Evolutionary conservation across 371 early-diverging fungal genomes (phyloP), one percentile per base, ranked within the genome.

Genomic region (Conidiobolus incongruus): DNA sequence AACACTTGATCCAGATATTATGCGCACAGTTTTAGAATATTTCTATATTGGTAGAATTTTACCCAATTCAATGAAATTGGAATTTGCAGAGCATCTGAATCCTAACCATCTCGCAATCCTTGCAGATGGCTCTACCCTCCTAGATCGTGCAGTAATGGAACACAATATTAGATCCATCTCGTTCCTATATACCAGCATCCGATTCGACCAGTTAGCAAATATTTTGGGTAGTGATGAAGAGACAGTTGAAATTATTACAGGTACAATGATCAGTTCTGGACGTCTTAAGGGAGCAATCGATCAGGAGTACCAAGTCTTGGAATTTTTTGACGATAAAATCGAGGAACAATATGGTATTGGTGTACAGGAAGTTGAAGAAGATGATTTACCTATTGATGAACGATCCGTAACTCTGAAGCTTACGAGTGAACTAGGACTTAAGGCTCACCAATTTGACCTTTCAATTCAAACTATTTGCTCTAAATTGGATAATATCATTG

Each of bases 101-200:
- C 65, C 71, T 30, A 91, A 92, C 57, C 93, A 92, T 48, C 53
- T 66, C 30, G 79, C 79, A 3, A 48, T 54, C 31, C 50, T 80
- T 24, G 65, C 71, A 0, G 79, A 76, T 40, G 68, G 70, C 34
- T 74, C 69, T n/a, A 84, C 86, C 7, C 82, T 88, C 0, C 69
- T 93, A 34, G 90, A 86, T 51, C 72, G 82, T 0, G 94, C 92
- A 12, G 87, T 93, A 12, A 81, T 80, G 26, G 90, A 93, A 57
- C 94, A 93, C 63, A 93, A 93, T 51, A 51, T 93, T 16, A 62
- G 89, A 15, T 70, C 84, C 13, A 77, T 81, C 0, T 76, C 80
- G 44, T 74, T 75, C 49, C 70, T 94, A 32, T 94, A 94, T 60
- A 76, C 81, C 47, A 84, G 80, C 51, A 87, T 94, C 44, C 62